Evolutionary conservation across 495 filamentous ascomycete species (phyloP).

Genomic region (Daldinia bambusicola): DNA sequence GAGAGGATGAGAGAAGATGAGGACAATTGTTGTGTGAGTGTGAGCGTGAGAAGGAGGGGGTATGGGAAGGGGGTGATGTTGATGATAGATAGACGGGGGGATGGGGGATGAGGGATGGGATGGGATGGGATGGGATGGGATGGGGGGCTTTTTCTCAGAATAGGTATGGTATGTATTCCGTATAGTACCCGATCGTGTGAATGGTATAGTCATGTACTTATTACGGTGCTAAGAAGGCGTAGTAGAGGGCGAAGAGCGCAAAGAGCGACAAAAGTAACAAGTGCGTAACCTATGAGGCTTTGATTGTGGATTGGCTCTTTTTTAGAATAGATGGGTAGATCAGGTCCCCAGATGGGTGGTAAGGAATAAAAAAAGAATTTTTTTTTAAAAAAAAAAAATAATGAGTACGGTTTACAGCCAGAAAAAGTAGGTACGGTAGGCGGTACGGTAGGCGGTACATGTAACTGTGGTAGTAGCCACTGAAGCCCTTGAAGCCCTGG

Average conservation of each 20-base stretch:
- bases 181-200: no score
- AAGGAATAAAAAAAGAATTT: no score
- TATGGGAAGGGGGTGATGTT: constrained; percentile 14
- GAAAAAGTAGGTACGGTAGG: constrained; percentile 1
- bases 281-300: constrained; percentile 30
- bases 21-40: background rate
- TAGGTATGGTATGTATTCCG: background rate
- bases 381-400: background rate
- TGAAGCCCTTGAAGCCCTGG: background rate
- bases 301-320: constrained; percentile 31
- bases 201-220: no score
- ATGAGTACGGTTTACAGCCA: background rate
- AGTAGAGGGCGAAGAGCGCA: background rate
- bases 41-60: background rate
- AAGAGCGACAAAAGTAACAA: background rate
- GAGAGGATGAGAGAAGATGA: constrained; percentile 17
- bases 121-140: no score
- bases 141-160: background rate
- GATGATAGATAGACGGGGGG: constrained; percentile 28
- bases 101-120: constrained; percentile 2
- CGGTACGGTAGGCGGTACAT: no score
- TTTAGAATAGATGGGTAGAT: constrained; percentile 38
- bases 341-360: background rate
- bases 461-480: background rate
- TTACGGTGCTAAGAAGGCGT: background rate